Evolutionary conservation across 805 yeast species (phyloP).

Genomic region (Cyberlindnera xishuangbannaensis): DNA sequence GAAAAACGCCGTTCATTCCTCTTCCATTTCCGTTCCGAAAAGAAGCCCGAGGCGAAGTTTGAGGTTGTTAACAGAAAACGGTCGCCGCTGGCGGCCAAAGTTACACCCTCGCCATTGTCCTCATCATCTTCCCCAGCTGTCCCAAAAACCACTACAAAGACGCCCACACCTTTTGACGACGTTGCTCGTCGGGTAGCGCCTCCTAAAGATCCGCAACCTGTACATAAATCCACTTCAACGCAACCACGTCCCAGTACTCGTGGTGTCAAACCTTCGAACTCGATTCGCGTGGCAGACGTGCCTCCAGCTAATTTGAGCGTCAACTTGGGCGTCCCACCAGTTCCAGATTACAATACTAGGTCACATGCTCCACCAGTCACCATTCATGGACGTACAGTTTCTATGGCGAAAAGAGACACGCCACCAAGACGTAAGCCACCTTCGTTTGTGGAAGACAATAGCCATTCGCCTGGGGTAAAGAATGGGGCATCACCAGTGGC

Average conservation of each 20-base stretch:
- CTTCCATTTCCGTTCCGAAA: slow-evolving; percentile 18
- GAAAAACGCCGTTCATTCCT: slow-evolving; percentile 23
- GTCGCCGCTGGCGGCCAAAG: slow-evolving; percentile 17
- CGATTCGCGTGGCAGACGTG: slow-evolving; percentile 8
- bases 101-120: background rate
- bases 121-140: slow-evolving; percentile 2
- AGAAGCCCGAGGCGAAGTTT: slow-evolving; percentile 19
- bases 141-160: slow-evolving; percentile 1
- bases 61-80: slow-evolving; percentile 25
- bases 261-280: background rate
- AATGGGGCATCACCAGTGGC: too few relatives aligned
- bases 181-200: slow-evolving; percentile 1
- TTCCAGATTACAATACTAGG: slow-evolving; percentile 23
- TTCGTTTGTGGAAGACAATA: background rate
- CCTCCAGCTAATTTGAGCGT: slow-evolving; percentile 13
- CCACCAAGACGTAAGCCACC: slow-evolving; percentile 23
- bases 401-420: slow-evolving; percentile 16
- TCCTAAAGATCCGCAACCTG: background rate
- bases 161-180: slow-evolving; percentile 6
- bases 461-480: background rate
- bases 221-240: background rate
- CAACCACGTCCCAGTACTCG: background rate
- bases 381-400: slow-evolving; percentile 23
- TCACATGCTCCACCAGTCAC: slow-evolving; percentile 24
- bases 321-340: slow-evolving; percentile 20